Evolutionary conservation across 2,329 filamentous ascomycete species (phyloP), one percentile per base, ranked within the genome.

Genomic region (Paecilomyces dactylethromorphus): DNA sequence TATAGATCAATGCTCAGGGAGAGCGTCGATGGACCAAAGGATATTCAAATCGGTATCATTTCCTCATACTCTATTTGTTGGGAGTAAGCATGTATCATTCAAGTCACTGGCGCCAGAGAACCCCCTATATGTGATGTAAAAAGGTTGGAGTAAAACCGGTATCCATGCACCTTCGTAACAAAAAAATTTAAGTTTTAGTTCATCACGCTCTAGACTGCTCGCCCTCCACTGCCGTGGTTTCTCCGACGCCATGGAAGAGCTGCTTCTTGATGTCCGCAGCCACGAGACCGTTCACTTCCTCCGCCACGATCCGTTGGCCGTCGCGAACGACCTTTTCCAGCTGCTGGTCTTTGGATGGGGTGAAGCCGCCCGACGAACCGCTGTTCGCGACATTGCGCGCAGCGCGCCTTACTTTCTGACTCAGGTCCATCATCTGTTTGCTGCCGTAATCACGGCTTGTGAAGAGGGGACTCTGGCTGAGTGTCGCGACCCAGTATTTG

Each of bases 401-500:
- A 2, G 86, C 85, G 64, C 91, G 86, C 65, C 82, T 81, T 65
- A 95, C 88, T 78, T 96, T 97, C 64, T 86, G 85, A 49, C 89
- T 89, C 51, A 97, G 81, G 73, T 99, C 94, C 54, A 87, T 80
- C 76, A 99, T 94, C 75, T 97, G 92, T 74, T 92, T 94, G 68
- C 89, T 96, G 56, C 88, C 89, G 71, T 92, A 99, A 66, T 97
- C 93, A 63, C 92, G 89, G 70, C 96, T 97, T 58, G 91, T 92
- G 67, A 96, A 87, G 3, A 97, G 83, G 22, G 93, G 92, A 66
- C 87, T 94, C 67, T 96, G 91, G 32, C 91, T 95, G 21, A 99
- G 84, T 5, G 94, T 99, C 70, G 95, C 90, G 33, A 97, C 92
- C 94, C 75, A 77, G 81, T 99, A 99, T 76, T 97, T 97, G 80